These are phyloP conservation scores for Flaveria floridana DNA, from an alignment of 140 eudicot genomes.

Conservation along the genomic window DNA sequence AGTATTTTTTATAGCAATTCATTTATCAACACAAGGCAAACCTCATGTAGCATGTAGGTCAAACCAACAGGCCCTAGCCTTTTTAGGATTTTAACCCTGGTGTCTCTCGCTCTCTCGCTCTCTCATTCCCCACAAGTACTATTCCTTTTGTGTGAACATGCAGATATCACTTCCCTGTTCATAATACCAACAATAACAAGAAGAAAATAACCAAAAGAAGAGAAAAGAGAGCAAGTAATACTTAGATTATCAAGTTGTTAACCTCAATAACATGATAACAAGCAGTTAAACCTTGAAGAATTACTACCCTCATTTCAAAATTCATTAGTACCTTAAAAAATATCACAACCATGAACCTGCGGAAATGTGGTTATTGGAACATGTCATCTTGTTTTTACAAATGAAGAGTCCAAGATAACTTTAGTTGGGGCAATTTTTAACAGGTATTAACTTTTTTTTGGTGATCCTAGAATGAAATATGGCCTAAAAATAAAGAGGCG, in stretches of 20 bases:
- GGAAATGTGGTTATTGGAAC: background rate
- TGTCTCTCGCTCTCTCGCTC: too few species aligned
- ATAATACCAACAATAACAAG: background rate
- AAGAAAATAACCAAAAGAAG: background rate
- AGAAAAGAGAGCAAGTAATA: background rate
- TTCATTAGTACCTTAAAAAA: background rate
- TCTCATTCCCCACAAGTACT: slow-evolving; percentile 9
- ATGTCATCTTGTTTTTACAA: background rate
- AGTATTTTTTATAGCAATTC: slow-evolving; percentile 4
- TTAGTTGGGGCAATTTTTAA: background rate
- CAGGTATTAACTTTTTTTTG: background rate
- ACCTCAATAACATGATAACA: slow-evolving; percentile 9
- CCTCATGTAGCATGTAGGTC: slow-evolving; percentile 7
- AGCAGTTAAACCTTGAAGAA: background rate
- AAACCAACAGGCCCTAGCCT: slow-evolving; percentile 12
- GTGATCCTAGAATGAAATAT: slow-evolving; percentile 2
- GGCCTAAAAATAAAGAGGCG: background rate
- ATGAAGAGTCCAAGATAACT: background rate
- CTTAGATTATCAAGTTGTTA: background rate
- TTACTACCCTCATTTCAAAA: background rate
- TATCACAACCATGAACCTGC: background rate
- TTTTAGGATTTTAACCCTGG: background rate
- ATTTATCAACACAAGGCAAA: background rate
- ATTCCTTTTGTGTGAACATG: slow-evolving; percentile 18
- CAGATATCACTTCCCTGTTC: slow-evolving; percentile 20